These are phyloP conservation scores for Gaertneriomyces sp. DNA, from an alignment of 192 early-diverging fungal species.

Conservation along the genomic window DNA sequence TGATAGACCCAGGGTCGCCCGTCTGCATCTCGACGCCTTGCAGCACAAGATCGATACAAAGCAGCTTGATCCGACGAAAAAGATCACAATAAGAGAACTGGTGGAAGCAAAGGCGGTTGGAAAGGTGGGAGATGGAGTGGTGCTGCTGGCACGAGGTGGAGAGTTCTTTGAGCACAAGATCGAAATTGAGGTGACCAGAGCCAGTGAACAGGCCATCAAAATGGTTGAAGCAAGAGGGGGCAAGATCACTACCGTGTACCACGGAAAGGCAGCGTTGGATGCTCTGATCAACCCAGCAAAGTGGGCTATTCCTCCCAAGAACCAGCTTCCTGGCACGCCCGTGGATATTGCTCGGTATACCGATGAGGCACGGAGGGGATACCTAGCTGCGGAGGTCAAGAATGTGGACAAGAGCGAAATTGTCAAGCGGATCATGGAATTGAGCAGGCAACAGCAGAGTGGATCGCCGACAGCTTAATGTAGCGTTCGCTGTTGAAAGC, in stretches of 20 bases:
- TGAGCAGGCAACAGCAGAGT: conserved; percentile 13
- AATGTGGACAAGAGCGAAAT: conserved; percentile 22
- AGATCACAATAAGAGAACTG: conserved; percentile 79
- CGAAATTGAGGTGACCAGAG: conserved; percentile 81
- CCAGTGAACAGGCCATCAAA: conserved; percentile 72
- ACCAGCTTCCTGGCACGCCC: conserved; percentile 19
- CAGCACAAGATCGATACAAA: conserved; percentile 89
- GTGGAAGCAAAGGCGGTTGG: conserved; percentile 61
- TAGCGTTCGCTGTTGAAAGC: too few species aligned
- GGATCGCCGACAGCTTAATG: too few species aligned
- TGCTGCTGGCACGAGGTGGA: conserved; percentile 74
- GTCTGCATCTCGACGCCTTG: conserved; percentile 72
- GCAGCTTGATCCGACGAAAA: conserved; percentile 71
- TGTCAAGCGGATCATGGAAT: conserved; percentile 20
- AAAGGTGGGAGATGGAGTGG: conserved; percentile 81
- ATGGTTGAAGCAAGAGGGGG: conserved; percentile 80
- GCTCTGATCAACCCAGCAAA: conserved; percentile 78
- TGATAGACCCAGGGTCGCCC: conserved; percentile 18
- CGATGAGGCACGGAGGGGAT: conserved; percentile 68
- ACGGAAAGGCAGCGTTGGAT: conserved; percentile 68
- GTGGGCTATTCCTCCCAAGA: conserved; percentile 50
- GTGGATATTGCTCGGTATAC: conserved; percentile 52
- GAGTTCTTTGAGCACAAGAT: conserved; percentile 71
- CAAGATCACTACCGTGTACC: conserved; percentile 74
- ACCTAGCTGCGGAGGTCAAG: conserved; percentile 51